Base-by-base conservation (phyloP, 1,284 basidiomycete genomes). In the Amylostereum areolatum region DNA sequence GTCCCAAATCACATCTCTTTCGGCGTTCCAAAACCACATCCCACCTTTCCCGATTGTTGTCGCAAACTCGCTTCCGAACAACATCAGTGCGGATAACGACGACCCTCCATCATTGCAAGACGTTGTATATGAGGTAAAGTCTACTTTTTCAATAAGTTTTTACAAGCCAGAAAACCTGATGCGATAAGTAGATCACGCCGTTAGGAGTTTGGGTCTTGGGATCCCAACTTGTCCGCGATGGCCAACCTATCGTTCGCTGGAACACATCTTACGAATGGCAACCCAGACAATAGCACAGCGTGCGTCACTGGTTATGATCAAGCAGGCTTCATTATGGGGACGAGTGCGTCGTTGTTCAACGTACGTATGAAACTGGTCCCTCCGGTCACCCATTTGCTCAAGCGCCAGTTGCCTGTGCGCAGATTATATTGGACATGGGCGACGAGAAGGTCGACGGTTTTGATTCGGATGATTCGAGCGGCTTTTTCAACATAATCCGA, bases 251-350 rank as follows among this genome's bases (percentile, higher is more conserved):
- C 75, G 0, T 83, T 77, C 57, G 71, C 71, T 5, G 85, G 85
- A 8, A 86, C 85, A 0, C 70, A 74, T 53, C 62, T 86, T 9
- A 59, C 62, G 11, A 73, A 81, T 50, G 79, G 80, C 5, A 61
- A 64, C 49, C 72, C 81, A 1, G 62, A 61, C 12, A 78, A 77
- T 53, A 59, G 67, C 2, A 76, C 77, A 2, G 62, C 73, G 2
- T 88, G 85, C 56, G 78, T 84, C 12, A 75, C 71, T 2, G 77
- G 75, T 7, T 86, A 86, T 53, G 84, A 87, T 56, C 77, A 85
- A 58, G 80, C 76, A 0, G 75, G 75, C 0, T 85, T 84, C 58
- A 58, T 85, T 34, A 82, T 84, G 74, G 82, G 82, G 7, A 76
- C 75, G 4, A 82, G 79, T 52, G 76, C 83, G 25, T 81, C 75